phyloP scores from a whole-genome alignment of 2,329 filamentous ascomycete species.

The Botrytis medusae region DNA sequence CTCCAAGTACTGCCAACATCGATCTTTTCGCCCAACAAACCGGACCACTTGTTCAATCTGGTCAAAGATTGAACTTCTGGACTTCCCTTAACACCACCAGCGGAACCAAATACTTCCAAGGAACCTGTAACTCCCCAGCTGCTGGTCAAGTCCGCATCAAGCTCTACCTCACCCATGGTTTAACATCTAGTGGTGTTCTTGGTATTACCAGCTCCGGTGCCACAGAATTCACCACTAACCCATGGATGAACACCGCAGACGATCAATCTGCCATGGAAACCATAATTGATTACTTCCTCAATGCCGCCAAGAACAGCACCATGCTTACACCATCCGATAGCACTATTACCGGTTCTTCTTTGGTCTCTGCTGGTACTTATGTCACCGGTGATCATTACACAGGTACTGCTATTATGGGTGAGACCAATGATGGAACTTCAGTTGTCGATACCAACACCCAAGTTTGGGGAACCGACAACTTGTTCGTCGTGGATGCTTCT shows the following conservation, averaged over 20 bases:
- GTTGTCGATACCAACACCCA: conserved; percentile 63
- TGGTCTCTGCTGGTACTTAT: not conserved
- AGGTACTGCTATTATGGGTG: conserved; percentile 43
- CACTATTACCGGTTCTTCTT: not conserved
- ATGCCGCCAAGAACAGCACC: conserved; percentile 55
- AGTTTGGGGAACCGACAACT: conserved; percentile 66
- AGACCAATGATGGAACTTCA: conserved; percentile 54
- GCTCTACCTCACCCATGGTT: conserved; percentile 52
- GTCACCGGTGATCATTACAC: conserved; percentile 22
- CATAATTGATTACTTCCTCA: conserved; percentile 51
- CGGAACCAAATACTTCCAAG: conserved; percentile 20
- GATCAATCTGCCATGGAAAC: conserved; percentile 53
- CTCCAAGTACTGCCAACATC: conserved; percentile 44
- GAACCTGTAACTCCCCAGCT: conserved; percentile 16
- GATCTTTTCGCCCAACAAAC: conserved; percentile 25
- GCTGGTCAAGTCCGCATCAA: conserved; percentile 47
- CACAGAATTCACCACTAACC: conserved; percentile 45
- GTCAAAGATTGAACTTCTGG: conserved; percentile 20
- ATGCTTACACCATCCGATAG: conserved; percentile 40
- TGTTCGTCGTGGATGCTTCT: conserved; percentile 65
- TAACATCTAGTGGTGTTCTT: conserved; percentile 49
- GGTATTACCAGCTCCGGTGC: conserved; percentile 43
- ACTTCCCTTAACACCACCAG: conserved; percentile 19
- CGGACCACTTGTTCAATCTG: conserved; percentile 13
- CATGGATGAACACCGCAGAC: conserved; percentile 59